Evolutionary conservation across 441 rosid genomes (phyloP).

Genomic region (Corymbia citriodora): DNA sequence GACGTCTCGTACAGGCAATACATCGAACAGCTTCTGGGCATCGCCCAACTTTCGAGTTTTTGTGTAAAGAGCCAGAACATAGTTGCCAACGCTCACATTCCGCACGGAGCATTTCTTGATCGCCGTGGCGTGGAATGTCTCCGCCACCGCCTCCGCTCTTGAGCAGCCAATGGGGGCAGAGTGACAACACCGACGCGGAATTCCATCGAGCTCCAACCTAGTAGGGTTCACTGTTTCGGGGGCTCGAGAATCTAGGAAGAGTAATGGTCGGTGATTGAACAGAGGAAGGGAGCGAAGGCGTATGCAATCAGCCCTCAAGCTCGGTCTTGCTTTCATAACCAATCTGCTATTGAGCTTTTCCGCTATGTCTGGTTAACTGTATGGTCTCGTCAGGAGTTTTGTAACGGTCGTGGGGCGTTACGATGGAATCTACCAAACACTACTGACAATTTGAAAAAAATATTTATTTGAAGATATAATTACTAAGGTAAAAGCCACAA

Average conservation of each 20-base stretch:
- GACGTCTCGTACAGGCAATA: conserved; percentile 28
- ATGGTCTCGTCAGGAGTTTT: background rate
- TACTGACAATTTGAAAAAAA: accelerated
- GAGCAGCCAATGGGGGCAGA: background rate
- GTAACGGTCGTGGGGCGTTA: background rate
- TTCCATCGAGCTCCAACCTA: background rate
- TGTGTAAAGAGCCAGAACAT: conserved; percentile 9
- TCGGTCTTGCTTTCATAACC: background rate
- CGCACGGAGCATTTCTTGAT: conserved; percentile 31
- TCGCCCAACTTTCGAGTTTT: conserved; percentile 2
- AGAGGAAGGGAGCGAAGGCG: background rate
- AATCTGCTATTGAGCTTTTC: background rate
- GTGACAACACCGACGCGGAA: background rate
- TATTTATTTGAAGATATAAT: background rate
- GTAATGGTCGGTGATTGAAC: background rate
- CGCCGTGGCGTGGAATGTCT: conserved; percentile 21
- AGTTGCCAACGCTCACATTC: conserved; percentile 5
- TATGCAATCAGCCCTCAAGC: background rate
- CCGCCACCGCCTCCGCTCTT: background rate
- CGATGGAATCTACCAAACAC: background rate
- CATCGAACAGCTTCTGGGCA: conserved; percentile 39
- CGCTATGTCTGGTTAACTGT: background rate
- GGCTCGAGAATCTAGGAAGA: background rate
- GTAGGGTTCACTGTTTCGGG: background rate
- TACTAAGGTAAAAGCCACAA: no score